These are phyloP conservation scores for Entomophthora muscae DNA, from an alignment of 371 early-diverging fungal genomes.

Conservation along the genomic window DNA sequence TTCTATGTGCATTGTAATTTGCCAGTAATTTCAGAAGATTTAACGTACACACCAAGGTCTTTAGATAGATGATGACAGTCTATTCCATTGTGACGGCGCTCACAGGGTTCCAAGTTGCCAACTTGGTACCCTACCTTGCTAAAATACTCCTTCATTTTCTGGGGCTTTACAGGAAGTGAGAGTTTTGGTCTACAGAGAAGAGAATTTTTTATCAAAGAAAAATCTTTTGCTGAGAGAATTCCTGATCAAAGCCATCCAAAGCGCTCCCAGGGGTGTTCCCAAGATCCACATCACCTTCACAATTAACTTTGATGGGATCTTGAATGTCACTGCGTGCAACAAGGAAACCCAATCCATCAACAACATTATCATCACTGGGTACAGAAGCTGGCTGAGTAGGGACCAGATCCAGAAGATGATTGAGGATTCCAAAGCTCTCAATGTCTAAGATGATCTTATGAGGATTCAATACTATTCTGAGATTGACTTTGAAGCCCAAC, in stretches of 20 bases:
- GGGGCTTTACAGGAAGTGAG: too few species aligned
- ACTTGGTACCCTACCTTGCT: too few species aligned
- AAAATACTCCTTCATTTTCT: too few species aligned
- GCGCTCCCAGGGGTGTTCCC: constrained; percentile 93
- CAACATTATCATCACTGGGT: constrained; percentile 95
- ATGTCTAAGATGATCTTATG: constrained; percentile 81
- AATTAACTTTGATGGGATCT: constrained; percentile 93
- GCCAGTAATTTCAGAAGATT: too few species aligned
- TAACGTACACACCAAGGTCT: too few species aligned
- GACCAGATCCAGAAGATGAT: constrained; percentile 96
- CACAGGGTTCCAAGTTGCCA: too few species aligned
- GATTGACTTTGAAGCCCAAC: too few species aligned
- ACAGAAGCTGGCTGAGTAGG: constrained; percentile 93
- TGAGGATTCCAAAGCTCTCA: constrained; percentile 87
- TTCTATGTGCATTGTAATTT: too few species aligned
- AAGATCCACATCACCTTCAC: constrained; percentile 97
- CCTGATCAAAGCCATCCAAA: constrained; percentile 87
- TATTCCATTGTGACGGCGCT: too few species aligned
- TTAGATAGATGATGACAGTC: too few species aligned
- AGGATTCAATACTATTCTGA: too few species aligned
- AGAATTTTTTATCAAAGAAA: constrained; percentile 88
- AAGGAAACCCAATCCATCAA: constrained; percentile 84
- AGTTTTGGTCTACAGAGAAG: constrained; percentile 98
- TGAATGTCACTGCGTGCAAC: constrained; percentile 91
- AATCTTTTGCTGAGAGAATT: constrained; percentile 94